These are phyloP conservation scores for Phytophthora idaei DNA, from an alignment of 352 stramenopile genomes.

Conservation along the genomic window DNA sequence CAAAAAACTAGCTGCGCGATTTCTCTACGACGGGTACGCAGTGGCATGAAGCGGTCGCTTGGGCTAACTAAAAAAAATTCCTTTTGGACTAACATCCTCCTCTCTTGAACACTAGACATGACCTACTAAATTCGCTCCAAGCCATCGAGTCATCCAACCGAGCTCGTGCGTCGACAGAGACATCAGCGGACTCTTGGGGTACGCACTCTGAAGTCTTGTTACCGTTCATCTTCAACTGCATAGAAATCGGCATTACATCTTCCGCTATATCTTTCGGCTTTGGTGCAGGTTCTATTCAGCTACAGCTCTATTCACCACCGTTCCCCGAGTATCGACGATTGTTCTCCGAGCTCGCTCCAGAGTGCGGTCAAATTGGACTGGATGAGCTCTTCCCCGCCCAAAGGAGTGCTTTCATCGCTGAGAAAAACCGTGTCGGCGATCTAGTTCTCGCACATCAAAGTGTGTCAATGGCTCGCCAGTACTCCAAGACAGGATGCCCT, in stretches of 20 bases:
- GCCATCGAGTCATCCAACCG: conserved; percentile 61
- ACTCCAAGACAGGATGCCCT: conserved; percentile 77
- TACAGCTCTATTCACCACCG: conserved; percentile 53
- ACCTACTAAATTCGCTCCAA: conserved; percentile 69
- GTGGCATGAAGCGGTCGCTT: neutral
- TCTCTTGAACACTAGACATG: conserved; percentile 40
- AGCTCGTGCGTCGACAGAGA: conserved; percentile 13
- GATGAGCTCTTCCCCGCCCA: conserved; percentile 67
- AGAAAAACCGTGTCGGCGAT: conserved; percentile 74
- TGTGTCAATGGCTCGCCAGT: conserved; percentile 75
- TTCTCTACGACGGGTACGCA: conserved; percentile 71
- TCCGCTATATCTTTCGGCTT: too few relatives aligned
- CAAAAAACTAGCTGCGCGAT: conserved; percentile 34
- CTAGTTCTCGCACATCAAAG: conserved; percentile 66
- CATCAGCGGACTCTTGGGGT: conserved; percentile 43
- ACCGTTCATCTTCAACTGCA: neutral
- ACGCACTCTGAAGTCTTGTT: neutral
- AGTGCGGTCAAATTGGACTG: conserved; percentile 61
- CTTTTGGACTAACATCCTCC: neutral
- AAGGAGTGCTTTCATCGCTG: conserved; percentile 54
- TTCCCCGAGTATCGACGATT: conserved; percentile 47
- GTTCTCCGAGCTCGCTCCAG: conserved; percentile 60
- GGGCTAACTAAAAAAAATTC: neutral
- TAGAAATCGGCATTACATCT: neutral
- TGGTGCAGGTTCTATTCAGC: conserved; percentile 60